Evolutionary conservation across 306 rosid genomes (phyloP).

Genomic region (Alnus rubra): DNA sequence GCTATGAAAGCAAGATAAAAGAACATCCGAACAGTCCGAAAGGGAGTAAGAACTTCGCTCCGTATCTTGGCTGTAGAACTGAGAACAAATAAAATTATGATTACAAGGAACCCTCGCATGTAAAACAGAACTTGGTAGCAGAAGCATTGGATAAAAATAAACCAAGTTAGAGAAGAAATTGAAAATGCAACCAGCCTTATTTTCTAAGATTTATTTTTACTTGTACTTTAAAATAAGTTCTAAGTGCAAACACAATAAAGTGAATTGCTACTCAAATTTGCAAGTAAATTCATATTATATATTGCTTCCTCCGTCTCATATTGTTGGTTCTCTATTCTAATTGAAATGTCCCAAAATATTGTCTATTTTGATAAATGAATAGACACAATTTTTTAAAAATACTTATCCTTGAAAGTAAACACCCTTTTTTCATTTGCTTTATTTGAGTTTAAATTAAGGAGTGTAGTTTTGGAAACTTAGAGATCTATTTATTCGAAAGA

Average conservation of each 20-base stretch:
- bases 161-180: constrained; percentile 1
- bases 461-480: no score
- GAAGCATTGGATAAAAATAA: constrained; percentile 37
- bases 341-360: no score
- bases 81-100: constrained; percentile 35
- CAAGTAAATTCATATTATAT: not conserved
- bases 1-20: constrained; percentile 49
- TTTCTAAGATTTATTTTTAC: not conserved
- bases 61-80: constrained; percentile 86
- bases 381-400: no score
- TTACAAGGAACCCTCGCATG: constrained; percentile 48
- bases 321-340: no score
- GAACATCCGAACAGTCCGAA: constrained; percentile 16
- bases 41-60: constrained; percentile 35
- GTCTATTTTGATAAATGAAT: not conserved
- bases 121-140: constrained; percentile 48
- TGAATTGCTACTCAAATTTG: not conserved
- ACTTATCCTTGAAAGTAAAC: no score
- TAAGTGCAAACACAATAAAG: not conserved
- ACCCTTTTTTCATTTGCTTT: not conserved
- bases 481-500: no score
- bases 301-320: not conserved
- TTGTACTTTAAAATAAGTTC: not conserved
- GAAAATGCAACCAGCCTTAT: not conserved
- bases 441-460: not conserved